Percentiles rank a stretch among this genome's conserved stretches.
Conservation (phyloP, 306 rosid species). For the cucumber (Cucumis sativus) region DNA sequence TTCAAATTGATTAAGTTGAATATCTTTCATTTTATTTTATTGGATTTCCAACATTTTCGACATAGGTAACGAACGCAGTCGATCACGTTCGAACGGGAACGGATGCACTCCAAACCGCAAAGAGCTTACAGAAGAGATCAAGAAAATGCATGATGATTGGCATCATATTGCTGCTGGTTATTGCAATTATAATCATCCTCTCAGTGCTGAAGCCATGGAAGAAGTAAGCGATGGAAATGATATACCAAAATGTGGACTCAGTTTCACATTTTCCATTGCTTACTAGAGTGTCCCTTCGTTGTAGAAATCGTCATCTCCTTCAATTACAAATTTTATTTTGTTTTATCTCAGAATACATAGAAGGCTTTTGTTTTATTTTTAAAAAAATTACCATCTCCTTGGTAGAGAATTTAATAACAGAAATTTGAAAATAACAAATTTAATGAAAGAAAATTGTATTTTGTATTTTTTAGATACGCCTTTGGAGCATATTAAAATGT, state of each 20-base stretch:
- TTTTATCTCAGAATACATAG: not conserved
- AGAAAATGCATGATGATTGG: slow-evolving; percentile 87
- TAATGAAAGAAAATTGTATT: no score
- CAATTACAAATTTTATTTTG: not conserved
- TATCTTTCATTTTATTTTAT: not conserved
- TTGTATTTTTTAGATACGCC: no score
- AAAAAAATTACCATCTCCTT: no score
- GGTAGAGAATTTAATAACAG: no score
- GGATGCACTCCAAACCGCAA: slow-evolving; percentile 62
- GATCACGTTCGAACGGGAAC: slow-evolving; percentile 62
- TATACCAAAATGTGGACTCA: not conserved
- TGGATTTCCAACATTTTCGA: not conserved
- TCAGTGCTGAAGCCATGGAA: slow-evolving; percentile 64
- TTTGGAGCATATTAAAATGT: no score
- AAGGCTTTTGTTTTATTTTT: not conserved
- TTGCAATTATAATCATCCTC: slow-evolving; percentile 51
- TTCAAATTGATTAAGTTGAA: not conserved
- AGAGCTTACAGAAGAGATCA: slow-evolving; percentile 58
- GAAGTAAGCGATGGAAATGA: slow-evolving; percentile 18
- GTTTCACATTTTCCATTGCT: not conserved
- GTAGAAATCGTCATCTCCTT: not conserved
- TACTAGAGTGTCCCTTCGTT: not conserved
- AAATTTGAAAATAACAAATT: no score
- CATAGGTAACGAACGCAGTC: slow-evolving; percentile 76
- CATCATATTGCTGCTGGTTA: slow-evolving; percentile 45